Base-by-base conservation (phyloP, 1,284 basidiomycete genomes). In the Waitea zeae region DNA sequence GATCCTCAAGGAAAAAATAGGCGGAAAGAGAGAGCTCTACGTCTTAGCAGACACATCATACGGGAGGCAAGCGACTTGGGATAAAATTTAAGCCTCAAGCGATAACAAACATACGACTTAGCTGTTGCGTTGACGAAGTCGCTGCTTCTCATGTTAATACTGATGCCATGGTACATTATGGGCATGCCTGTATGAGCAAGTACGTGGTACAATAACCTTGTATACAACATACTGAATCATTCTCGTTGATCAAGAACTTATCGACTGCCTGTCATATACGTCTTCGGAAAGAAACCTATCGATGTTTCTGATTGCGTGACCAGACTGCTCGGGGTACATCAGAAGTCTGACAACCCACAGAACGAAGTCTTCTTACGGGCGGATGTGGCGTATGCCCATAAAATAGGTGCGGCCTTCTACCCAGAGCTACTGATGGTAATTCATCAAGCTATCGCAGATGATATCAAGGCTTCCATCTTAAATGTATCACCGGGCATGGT, bases 11-110 rank as follows among this genome's bases (percentile, higher is more conserved):
- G 49, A 49, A 3, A 51, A 51, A 35, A 56, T 84, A 13, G 61
- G 63, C 14, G 42, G 47, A 12, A 59, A 50, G 13, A 58, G 58
- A 38, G 75, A 92, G 44, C 61, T 89, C 17, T 97, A 92, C 50
- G 80, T 97, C 4, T 67, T 96, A 13, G 92, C 92, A 11, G 93
- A 97, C 56, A 97, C 92, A 17, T 95, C 90, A 18, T 97, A 97
- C 53, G 93, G 92, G 51, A 90, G 83, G 88, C 73, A 57, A 44
- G 74, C 47, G 31, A 26, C 11, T 18, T 12, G 31, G 20, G 12
- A 13, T 14, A 17, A 14, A 4, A 30, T 13, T 24, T 13, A 15
- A 3, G 0, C 22, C 14, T 19, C 31, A 18, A 27, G 13, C 20
- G n/a, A 9, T 26, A 34, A n/a, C 32, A 37, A 12, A 30, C 32